phyloP scores from a whole-genome alignment of 805 yeast genomes.

The Barnettozyma botsteinii region DNA sequence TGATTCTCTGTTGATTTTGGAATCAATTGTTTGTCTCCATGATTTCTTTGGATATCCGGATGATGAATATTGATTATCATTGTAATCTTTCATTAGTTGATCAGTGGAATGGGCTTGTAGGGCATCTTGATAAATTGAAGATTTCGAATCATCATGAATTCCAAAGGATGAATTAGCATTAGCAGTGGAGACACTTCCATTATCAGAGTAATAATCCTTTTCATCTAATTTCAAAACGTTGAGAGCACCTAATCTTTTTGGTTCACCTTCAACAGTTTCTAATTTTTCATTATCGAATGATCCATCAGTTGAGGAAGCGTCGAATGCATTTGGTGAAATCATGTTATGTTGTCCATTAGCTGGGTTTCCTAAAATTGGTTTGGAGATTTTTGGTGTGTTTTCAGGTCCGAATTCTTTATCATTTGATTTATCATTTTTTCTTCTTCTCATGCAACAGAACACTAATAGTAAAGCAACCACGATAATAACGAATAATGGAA shows the following conservation, averaged over 20 bases:
- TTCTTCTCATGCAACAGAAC: constrained; percentile 49
- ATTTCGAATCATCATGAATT: constrained; percentile 26
- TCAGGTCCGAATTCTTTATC: constrained; percentile 25
- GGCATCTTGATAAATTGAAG: constrained; percentile 34
- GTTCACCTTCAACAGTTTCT: constrained; percentile 22
- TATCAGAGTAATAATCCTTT: constrained; percentile 27
- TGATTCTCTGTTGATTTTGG: constrained; percentile 47
- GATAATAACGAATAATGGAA: constrained; percentile 55
- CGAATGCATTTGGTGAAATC: constrained; percentile 19
- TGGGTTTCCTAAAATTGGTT: constrained; percentile 34
- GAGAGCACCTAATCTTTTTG: constrained; percentile 40
- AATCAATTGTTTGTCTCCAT: constrained; percentile 46
- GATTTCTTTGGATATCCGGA: constrained; percentile 37
- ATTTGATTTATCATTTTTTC: constrained; percentile 28
- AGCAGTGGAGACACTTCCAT: constrained; percentile 46
- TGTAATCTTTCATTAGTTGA: constrained; percentile 24
- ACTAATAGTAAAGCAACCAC: constrained; percentile 44
- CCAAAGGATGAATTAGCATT: constrained; percentile 37
- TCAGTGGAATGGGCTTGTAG: constrained; percentile 36
- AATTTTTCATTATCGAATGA: constrained; percentile 23
- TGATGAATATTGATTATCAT: constrained; percentile 7
- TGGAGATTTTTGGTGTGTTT: constrained; percentile 31
- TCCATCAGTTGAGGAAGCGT: constrained; percentile 28
- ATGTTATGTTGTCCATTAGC: constrained; percentile 30
- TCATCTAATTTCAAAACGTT: constrained; percentile 49